Percentiles rank a stretch among this genome's conserved stretches.
Conservation (phyloP, 139 green algal genomes). For the Penium margaritaceum region DNA sequence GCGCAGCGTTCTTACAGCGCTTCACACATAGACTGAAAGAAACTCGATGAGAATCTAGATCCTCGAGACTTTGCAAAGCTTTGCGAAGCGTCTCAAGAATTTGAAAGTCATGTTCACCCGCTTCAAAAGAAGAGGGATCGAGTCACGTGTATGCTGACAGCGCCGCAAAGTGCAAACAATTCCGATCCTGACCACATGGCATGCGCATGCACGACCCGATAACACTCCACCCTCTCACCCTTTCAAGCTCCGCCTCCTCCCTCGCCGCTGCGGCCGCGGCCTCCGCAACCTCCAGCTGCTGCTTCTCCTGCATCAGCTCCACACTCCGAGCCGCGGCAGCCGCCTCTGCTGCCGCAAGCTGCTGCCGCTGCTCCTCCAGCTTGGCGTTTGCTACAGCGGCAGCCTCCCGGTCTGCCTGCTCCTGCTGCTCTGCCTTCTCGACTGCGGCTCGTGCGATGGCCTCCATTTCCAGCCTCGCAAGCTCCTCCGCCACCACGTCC, state of each 20-base stretch:
- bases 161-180: neutral
- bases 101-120: neutral
- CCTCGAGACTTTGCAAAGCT: too few species aligned
- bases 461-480: constrained; percentile 9
- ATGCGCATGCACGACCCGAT: neutral
- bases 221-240: neutral
- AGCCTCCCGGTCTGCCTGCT: constrained; percentile 25
- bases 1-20: too few species aligned
- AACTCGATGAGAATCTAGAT: too few species aligned
- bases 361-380: constrained; percentile 1
- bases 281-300: neutral
- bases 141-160: too few species aligned
- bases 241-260: neutral
- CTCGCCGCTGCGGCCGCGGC: neutral
- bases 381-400: constrained; percentile 12
- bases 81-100: neutral
- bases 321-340: neutral
- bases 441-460: neutral
- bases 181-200: neutral
- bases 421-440: neutral
- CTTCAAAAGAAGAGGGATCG: too few species aligned
- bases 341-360: neutral
- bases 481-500: constrained; percentile 17
- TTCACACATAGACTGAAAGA: too few species aligned
- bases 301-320: too few species aligned